Percentiles rank a stretch among this genome's conserved stretches.
Evolutionary conservation across 495 filamentous ascomycete genomes (phyloP).

Genomic region (Glonium stellatum): DNA sequence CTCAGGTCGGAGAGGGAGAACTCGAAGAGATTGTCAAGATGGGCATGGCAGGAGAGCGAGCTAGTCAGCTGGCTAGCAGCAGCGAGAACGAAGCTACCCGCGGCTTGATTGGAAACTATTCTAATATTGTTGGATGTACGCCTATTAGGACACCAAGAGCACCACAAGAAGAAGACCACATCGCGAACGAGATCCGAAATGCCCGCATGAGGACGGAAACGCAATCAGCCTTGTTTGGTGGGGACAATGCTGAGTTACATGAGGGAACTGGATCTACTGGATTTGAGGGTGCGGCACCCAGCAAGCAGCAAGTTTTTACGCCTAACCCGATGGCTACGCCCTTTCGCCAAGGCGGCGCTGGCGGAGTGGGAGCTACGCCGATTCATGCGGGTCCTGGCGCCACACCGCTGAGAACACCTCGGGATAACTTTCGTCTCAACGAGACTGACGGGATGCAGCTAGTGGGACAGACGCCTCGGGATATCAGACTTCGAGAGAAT

Average conservation of each 20-base stretch:
- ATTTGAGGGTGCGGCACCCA: constrained; percentile 77
- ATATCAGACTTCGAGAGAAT: constrained; percentile 67
- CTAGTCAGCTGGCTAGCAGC: constrained; percentile 63
- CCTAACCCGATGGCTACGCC: constrained; percentile 95
- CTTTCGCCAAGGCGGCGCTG: constrained; percentile 56
- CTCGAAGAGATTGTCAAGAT: constrained; percentile 98
- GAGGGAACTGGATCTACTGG: constrained; percentile 78
- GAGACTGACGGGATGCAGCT: constrained; percentile 56
- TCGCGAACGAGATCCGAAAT: constrained; percentile 94
- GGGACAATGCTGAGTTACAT: constrained; percentile 84
- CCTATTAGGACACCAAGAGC: constrained; percentile 89
- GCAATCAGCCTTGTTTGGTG: constrained; percentile 88
- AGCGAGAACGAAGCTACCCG: constrained; percentile 82
- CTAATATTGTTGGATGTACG: constrained; percentile 67
- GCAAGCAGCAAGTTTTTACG: constrained; percentile 72
- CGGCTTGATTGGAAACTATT: constrained; percentile 80
- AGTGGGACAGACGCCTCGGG: constrained; percentile 68
- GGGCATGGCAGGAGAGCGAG: constrained; percentile 88
- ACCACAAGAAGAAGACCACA: constrained; percentile 84
- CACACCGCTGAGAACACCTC: constrained; percentile 84
- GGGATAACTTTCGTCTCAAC: constrained; percentile 85
- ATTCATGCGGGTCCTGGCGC: constrained; percentile 58
- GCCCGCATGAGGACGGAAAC: constrained; percentile 89
- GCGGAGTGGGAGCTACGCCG: constrained; percentile 67
- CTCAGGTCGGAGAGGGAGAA: constrained; percentile 87